phyloP scores from a whole-genome alignment of 1,139 yeast species.

The Geotrichum histeridarum region DNA sequence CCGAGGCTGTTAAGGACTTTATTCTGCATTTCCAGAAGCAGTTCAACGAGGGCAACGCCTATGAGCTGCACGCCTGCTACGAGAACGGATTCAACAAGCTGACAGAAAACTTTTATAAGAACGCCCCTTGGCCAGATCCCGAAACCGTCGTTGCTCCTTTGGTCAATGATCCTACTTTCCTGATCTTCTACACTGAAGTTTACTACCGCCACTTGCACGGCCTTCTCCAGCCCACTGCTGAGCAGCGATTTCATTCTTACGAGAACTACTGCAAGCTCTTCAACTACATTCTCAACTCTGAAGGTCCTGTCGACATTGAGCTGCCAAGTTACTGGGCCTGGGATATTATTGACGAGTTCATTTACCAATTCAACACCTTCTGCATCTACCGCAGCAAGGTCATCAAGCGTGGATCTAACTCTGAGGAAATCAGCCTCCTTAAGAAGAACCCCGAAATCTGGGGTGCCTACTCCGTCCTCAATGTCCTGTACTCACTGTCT shows the following conservation, averaged over 20 bases:
- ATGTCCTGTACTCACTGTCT: constrained; percentile 46
- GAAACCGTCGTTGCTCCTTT: constrained; percentile 41
- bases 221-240: constrained; percentile 41
- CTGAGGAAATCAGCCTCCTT: constrained; percentile 38
- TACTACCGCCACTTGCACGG: constrained; percentile 48
- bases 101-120: constrained; percentile 44
- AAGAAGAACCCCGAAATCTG: constrained; percentile 43
- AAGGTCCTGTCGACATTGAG: constrained; percentile 43
- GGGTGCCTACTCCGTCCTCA: constrained; percentile 46
- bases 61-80: constrained; percentile 44
- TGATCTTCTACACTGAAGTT: constrained; percentile 45
- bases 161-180: constrained; percentile 44
- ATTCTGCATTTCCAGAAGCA: constrained; percentile 43
- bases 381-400: constrained; percentile 42
- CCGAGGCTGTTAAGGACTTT: constrained; percentile 45
- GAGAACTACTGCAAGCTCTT: constrained; percentile 48
- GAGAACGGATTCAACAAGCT: constrained; percentile 44
- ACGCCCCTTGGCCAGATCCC: constrained; percentile 46
- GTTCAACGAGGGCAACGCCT: constrained; percentile 41
- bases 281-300: constrained; percentile 43
- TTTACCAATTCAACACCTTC: constrained; percentile 47
- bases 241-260: constrained; percentile 45
- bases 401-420: constrained; percentile 34
- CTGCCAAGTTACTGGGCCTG: constrained; percentile 48
- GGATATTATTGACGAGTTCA: constrained; percentile 50